Base-by-base conservation (phyloP, 139 green algal genomes). In the Tetraselmis striata region DNA sequence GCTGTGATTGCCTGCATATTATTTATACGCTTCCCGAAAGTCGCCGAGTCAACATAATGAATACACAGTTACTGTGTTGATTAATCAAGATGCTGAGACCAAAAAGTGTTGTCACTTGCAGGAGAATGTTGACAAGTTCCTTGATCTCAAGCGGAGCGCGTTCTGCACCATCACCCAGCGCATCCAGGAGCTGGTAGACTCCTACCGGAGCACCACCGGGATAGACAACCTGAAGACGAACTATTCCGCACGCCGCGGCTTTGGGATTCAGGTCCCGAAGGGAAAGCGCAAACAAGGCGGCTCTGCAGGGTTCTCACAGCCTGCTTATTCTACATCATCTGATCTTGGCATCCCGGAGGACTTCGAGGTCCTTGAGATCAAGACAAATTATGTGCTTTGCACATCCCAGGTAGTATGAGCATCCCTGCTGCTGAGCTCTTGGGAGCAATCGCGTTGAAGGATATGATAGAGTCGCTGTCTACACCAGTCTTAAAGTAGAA, bases 361-460 rank as follows among this genome's bases (percentile, higher is more conserved):
- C 5, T 67, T 67, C 18, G 11, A 67, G 45, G 45, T 67, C 11
- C 45, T 67, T 5, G 45, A 67, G 45, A 67, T 18, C 45, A 67
- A 67, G 18, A 67, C 45, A 67, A 67, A 18, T 18, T 67, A 67
- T 18, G 5, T 5, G 45, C 45, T 67, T 67, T 67, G 45, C 18
- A 25, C 29, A 83, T 79, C 30, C 25, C 59, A 32, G 79, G 79
- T 30, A 77, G 22, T 2, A n/a, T n/a, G n/a, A n/a, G n/a, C n/a
- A n/a, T n/a, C n/a, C n/a, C n/a, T n/a, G n/a, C n/a, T n/a, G n/a
- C n/a, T n/a, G n/a, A n/a, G n/a, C n/a, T n/a, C n/a, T n/a, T n/a
- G n/a, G n/a, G n/a, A n/a, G n/a, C n/a, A n/a, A n/a, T n/a, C n/a
- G n/a, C n/a, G n/a, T n/a, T n/a, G n/a, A n/a, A n/a, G n/a, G n/a